Base-by-base conservation (phyloP, 1,139 yeast species). In the Scheffersomyces quercinus region DNA sequence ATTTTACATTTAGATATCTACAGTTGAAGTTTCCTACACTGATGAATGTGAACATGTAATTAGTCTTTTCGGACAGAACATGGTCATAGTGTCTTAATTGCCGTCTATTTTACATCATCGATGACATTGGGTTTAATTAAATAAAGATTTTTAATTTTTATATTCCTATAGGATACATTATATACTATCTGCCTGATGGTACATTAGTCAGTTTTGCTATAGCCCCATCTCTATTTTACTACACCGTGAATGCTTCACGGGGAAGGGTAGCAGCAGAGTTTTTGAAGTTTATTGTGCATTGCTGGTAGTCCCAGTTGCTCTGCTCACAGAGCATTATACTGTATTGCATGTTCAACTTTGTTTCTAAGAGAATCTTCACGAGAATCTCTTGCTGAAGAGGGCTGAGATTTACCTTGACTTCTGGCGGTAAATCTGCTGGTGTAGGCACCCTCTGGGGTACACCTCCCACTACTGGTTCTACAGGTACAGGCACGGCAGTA, bases 321-420 rank as follows among this genome's bases (percentile, higher is more conserved):
- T 90, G 97, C 59, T 90, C 91, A 42, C 93, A 86, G 40, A 95
- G 77, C 89, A 91, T 82, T 30, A 83, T 68, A 1, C 95, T 88
- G 62, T 83, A 93, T 55, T 87, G 87, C 24, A 88, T 73, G 53
- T 81, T 90, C 51, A 93, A 70, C 44, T 83, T 81, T 0, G 98
- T 93, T 52, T 87, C 90, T 38, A 77, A 64, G 64, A 85, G 79
- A 26, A 93, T 69, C 54, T 79, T 83, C 24, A 79, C 77, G 20
- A 88, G 74, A 8, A 88, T 66, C 49, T 83, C 85, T 51, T 85
- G 82, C 59, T 89, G 96, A 1, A 67, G 62, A 0, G 79, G 76
- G 35, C 64, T 73, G 41, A 87, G 62, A 40, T 73, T 75, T 10
- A 77, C 63, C 46, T 79, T 78, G 35, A 83, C 67, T 43, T 83